Conservation (phyloP, 2,329 filamentous ascomycete genomes). For the Chalara sp. region DNA sequence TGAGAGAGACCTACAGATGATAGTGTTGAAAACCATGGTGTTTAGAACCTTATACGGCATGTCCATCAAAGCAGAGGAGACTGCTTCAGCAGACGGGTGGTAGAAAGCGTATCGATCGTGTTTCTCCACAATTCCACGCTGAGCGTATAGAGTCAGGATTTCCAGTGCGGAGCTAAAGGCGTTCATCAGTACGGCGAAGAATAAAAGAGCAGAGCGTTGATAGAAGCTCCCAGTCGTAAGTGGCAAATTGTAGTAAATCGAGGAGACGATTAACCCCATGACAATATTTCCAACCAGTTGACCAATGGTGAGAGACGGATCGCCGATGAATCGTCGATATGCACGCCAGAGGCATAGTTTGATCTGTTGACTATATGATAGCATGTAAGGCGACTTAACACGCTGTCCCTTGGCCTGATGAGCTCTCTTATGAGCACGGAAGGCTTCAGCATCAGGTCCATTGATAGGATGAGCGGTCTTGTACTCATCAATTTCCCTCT, state of each 20-base stretch:
- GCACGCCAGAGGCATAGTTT: too few species aligned
- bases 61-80: constrained; percentile 80
- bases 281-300: too few species aligned
- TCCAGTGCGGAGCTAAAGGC: too few species aligned
- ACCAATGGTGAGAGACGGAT: too few species aligned
- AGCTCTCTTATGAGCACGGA: constrained; percentile 33
- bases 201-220: too few species aligned
- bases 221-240: too few species aligned
- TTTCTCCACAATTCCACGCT: constrained; percentile 88
- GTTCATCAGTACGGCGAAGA: too few species aligned
- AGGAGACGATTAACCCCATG: too few species aligned
- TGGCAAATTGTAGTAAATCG: too few species aligned
- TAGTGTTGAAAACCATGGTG: constrained; percentile 65
- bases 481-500: constrained; percentile 24
- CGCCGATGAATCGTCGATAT: too few species aligned
- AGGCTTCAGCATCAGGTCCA: constrained; percentile 37
- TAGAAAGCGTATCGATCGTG: constrained; percentile 83
- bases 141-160: constrained; percentile 55
- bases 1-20: too few species aligned
- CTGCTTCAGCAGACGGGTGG: constrained; percentile 84
- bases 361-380: constrained; percentile 44
- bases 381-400: constrained; percentile 69
- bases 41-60: constrained; percentile 68
- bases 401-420: constrained; percentile 33
- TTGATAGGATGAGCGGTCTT: constrained; percentile 30